phyloP scores from a whole-genome alignment of 345 rosid genomes.

The Eucalyptus brandiana region DNA sequence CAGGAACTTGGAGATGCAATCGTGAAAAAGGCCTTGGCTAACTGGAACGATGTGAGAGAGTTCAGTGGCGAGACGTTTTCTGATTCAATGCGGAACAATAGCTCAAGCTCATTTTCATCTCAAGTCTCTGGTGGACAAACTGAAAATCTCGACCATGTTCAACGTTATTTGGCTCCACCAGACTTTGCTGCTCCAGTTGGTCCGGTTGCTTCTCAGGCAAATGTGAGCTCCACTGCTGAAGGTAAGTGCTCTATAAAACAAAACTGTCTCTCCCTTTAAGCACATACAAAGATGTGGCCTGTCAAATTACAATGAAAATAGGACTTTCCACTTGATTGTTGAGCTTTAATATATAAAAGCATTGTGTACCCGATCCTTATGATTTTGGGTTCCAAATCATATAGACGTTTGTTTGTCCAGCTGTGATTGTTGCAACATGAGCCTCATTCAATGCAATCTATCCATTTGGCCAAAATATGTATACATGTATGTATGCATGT shows the following conservation, averaged over 20 bases:
- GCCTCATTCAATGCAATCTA: not conserved
- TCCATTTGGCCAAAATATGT: too few species aligned
- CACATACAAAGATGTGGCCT: not conserved
- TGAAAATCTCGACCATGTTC: not conserved
- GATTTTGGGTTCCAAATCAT: not conserved
- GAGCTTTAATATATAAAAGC: accelerated
- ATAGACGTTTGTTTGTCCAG: not conserved
- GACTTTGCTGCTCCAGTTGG: accelerated
- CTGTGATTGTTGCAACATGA: not conserved
- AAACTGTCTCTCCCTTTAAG: not conserved
- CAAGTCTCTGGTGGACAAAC: too few species aligned
- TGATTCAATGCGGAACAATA: not conserved
- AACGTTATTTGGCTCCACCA: not conserved
- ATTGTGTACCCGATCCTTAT: too few species aligned
- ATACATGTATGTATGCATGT: not conserved
- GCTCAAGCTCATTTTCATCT: too few species aligned
- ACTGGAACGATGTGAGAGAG: too few species aligned
- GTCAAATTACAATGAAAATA: too few species aligned
- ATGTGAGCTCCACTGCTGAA: not conserved
- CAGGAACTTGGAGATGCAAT: too few species aligned
- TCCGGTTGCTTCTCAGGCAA: accelerated
- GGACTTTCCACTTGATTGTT: too few species aligned
- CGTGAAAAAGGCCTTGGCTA: too few species aligned
- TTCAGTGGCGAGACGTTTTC: too few species aligned
- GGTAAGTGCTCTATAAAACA: not conserved